Evolutionary conservation across 176 grass and related monocot species (phyloP), one percentile per base, ranked within the genome.

Genomic region (Phyllostachys edulis): DNA sequence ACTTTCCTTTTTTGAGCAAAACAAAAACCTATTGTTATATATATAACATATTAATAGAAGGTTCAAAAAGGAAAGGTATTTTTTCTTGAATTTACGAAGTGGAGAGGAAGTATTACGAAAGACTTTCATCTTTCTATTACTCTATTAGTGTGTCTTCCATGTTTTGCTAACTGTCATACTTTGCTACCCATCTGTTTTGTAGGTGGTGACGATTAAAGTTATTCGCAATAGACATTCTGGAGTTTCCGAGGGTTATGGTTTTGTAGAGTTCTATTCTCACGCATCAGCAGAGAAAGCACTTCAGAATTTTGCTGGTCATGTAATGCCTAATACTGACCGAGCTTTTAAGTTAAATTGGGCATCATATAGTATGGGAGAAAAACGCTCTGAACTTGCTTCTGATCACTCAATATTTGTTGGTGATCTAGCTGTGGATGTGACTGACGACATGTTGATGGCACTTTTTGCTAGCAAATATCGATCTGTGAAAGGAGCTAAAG

Each of bases 331-430:
- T 69, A 92, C 90, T 8, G 90, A 92, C 54, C 79, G 83, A 67
- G 73, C 86, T 83, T 92, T 89, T 89, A 92, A 85, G 86, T 83
- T 89, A 70, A 92, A 92, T 69, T 92, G 90, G 90, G 90, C 90
- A 86, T 92, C 90, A 34, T 92, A 88, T 89, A 92, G 86, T 37
- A 88, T 92, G 62, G 90, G 90, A 63, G 90, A 92, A 82, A 92
- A 85, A 75, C 86, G 90, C 42, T 78, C 73, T 7, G 90, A 92
- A 78, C 47, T 92, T 89, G 61, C 86, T 69, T 88, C 86, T 69
- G 90, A 92, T 86, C 74, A 92, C 82, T 92, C 90, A 15, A 92
- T 89, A 83, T 92, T 92, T 89, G 90, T 92, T 79, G 90, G 90
- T 17, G 90, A 92, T 92, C 80, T 92, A 85, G 90, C 86, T 75